phyloP scores from a whole-genome alignment of 352 stramenopile genomes.

The Blastocystis sp. region DNA sequence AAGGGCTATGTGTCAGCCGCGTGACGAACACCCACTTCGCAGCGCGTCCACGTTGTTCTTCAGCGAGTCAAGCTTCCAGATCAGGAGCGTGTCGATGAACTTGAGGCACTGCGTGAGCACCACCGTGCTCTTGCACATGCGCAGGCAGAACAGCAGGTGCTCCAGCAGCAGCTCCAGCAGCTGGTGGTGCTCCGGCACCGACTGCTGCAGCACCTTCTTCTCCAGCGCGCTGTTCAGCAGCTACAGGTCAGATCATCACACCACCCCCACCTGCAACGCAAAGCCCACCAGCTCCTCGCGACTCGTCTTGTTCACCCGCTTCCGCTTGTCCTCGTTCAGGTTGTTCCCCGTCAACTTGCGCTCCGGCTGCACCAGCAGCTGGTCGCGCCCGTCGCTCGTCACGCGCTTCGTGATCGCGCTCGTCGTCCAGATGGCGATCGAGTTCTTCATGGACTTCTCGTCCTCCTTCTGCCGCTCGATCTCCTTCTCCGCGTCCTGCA shows the following conservation, averaged over 20 bases:
- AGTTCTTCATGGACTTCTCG: background rate
- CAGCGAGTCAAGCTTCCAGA: conserved; percentile 18
- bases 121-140: background rate
- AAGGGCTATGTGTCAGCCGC: background rate
- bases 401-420: background rate
- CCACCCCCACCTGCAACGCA: conserved; percentile 1
- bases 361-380: conserved; percentile 40
- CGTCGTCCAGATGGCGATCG: conserved; percentile 40
- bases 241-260: background rate
- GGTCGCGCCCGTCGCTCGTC: conserved; percentile 46
- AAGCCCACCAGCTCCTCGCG: conserved; percentile 56
- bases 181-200: background rate
- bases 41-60: conserved; percentile 31
- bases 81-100: conserved; percentile 25
- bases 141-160: conserved; percentile 22
- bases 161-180: background rate
- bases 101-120: conserved; percentile 8
- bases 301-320: conserved; percentile 42
- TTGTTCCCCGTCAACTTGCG: conserved; percentile 24
- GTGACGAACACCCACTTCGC: background rate
- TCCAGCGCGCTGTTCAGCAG: conserved; percentile 35
- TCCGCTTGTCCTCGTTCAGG: conserved; percentile 32
- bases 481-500: conserved; percentile 63
- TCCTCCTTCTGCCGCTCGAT: background rate
- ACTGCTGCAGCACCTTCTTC: background rate